A percentile compares a stretch with the other conserved stretches of the same genome.
Conservation (phyloP, 495 filamentous ascomycete genomes). For the Tuber indicum region DNA sequence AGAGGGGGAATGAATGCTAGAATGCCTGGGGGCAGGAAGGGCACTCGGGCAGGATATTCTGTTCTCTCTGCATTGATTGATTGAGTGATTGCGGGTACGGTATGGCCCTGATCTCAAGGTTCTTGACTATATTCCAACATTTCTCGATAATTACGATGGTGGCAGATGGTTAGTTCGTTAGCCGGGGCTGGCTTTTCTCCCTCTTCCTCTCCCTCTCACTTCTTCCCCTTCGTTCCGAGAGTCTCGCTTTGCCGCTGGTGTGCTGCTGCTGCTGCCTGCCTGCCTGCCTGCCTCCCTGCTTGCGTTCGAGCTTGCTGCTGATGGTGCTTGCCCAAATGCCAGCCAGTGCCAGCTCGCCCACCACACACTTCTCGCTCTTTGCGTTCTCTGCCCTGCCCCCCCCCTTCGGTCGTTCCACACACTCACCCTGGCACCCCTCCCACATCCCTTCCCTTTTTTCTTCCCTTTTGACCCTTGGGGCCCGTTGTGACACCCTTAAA, state of each 20-base stretch:
- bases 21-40: too few species aligned
- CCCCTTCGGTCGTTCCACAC: conserved; percentile 5
- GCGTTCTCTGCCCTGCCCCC: conserved; percentile 16
- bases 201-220: neutral
- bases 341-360: conserved; percentile 4
- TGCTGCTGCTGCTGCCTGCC: neutral
- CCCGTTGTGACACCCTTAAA: conserved; percentile 33
- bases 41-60: too few species aligned
- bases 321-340: neutral
- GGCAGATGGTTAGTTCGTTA: neutral
- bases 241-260: conserved; percentile 1
- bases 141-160: neutral
- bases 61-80: neutral
- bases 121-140: neutral
- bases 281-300: neutral
- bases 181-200: neutral
- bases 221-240: neutral
- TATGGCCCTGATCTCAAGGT: neutral
- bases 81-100: neutral
- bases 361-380: neutral
- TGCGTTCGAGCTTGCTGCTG: neutral
- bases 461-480: neutral
- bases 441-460: neutral
- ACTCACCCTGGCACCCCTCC: conserved; percentile 4
- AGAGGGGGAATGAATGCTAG: conserved; percentile 12